phyloP scores from a whole-genome alignment of 139 green algal genomes.

The Chlamydomonas eustigma region DNA sequence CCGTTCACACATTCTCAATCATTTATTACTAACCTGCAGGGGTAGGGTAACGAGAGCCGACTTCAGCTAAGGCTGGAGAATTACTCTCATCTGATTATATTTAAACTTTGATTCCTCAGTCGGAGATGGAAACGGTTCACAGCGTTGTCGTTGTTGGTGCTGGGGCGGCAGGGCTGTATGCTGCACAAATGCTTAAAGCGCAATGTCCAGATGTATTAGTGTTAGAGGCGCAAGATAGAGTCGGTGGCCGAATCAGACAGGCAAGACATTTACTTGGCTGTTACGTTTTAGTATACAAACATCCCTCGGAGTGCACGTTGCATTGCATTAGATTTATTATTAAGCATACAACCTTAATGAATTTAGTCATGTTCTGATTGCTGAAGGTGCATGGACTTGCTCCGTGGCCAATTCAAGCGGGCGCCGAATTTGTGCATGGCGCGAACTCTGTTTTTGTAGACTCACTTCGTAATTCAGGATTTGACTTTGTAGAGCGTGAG shows the following conservation, averaged over 20 bases:
- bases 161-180: slow-evolving; percentile 49
- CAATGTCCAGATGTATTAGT: slow-evolving; percentile 57
- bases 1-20: too few relatives aligned
- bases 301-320: too few relatives aligned
- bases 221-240: slow-evolving; percentile 55
- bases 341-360: too few relatives aligned
- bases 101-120: too few relatives aligned
- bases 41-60: too few relatives aligned
- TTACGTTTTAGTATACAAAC: background rate
- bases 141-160: slow-evolving; percentile 52
- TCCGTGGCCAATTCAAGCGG: slow-evolving; percentile 73
- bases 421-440: slow-evolving; percentile 83
- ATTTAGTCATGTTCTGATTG: too few relatives aligned
- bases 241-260: slow-evolving; percentile 64
- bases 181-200: slow-evolving; percentile 40
- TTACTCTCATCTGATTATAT: too few relatives aligned
- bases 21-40: too few relatives aligned
- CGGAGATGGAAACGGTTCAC: slow-evolving; percentile 18
- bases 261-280: slow-evolving; percentile 15
- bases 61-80: too few relatives aligned
- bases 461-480: slow-evolving; percentile 29
- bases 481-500: slow-evolving; percentile 44
- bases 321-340: too few relatives aligned
- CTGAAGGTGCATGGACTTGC: slow-evolving; percentile 65
- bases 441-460: slow-evolving; percentile 36